A percentile compares a stretch with the other conserved stretches of the same genome.
These are phyloP conservation scores for Laburnicola sp. DNA, from an alignment of 2,329 filamentous ascomycete species.

Conservation along the genomic window DNA sequence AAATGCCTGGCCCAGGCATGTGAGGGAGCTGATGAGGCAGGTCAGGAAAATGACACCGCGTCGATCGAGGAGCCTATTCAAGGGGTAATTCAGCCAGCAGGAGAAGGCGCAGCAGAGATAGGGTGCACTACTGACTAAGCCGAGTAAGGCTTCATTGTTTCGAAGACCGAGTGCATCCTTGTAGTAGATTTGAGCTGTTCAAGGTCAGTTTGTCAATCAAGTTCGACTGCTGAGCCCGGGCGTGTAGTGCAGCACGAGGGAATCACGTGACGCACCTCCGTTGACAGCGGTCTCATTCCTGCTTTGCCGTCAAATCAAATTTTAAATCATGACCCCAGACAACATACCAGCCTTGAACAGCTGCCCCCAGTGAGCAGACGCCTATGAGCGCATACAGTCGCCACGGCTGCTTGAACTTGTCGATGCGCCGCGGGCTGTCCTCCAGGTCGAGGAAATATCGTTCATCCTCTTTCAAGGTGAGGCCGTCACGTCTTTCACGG, in stretches of 20 bases:
- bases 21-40: slow-evolving; percentile 25
- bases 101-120: slow-evolving; percentile 26
- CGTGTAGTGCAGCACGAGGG: too few species aligned
- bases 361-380: slow-evolving; percentile 25
- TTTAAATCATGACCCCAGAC: too few species aligned
- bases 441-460: slow-evolving; percentile 17
- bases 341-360: slow-evolving; percentile 27
- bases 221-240: too few species aligned
- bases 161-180: slow-evolving; percentile 14
- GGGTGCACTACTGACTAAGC: slow-evolving; percentile 24
- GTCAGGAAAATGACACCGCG: slow-evolving; percentile 26
- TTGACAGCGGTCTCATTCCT: slow-evolving; percentile 27
- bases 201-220: too few species aligned
- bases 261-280: slow-evolving; percentile 17
- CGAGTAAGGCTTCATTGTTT: slow-evolving; percentile 13
- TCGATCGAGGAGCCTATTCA: slow-evolving; percentile 23
- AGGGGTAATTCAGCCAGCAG: slow-evolving; percentile 26
- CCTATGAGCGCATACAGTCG: slow-evolving; percentile 23
- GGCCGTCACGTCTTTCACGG: slow-evolving; percentile 15
- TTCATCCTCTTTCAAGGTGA: slow-evolving; percentile 18
- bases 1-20: slow-evolving; percentile 24
- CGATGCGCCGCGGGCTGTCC: slow-evolving; percentile 20
- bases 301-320: neutral
- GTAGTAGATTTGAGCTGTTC: slow-evolving; percentile 23
- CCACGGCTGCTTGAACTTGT: slow-evolving; percentile 28